Base-by-base conservation (phyloP, 495 filamentous ascomycete species). In the Aspergillus homomorphus region DNA sequence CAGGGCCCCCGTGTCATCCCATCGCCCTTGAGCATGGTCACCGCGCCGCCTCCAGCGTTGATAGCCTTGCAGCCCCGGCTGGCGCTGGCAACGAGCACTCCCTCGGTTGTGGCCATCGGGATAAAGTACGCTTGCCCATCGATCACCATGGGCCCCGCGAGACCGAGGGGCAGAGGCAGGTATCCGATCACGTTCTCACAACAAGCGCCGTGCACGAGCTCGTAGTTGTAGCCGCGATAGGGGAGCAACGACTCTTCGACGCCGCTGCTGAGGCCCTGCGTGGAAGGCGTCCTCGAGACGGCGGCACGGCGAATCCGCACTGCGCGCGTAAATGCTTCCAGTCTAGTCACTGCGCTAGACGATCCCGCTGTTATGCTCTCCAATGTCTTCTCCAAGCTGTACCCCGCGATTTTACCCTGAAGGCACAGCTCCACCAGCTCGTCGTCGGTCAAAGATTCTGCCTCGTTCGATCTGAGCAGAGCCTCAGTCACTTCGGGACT, bases 1-100 rank as follows among this genome's bases (percentile, higher is more conserved):
- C 93, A 96, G 61, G 94, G 94, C n/a, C 95, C 95, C 61, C 94
- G 88, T 18, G 94, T 98, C 95, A 98, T 98, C 54, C 94, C 95
- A 69, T 98, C 94, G 30, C 84, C 90, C 24, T 90, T 96, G 18
- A 98, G 73, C 18, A 98, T 93, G 49, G 94, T 98, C 16, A 88
- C 78, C 22, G 92, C 94, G 70, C 94, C 95, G 41, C 94, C 94
- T 53, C 94, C 95, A 41, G 90, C 84, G 69, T 98, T 98, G 78
- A 98, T 98, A 41, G 94, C 94, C 73, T 98, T 98, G 73, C 86
- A 88, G 53, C 94, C 95, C 77, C 94, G 86, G 68, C 87, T 96
- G 45, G 92, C 88, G 71, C 89, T 93, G 20, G 94, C 94, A 45
- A 98, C 95, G 26, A 98, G 78, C 22, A 98, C 94, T 74, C 94